Evolutionary conservation across 768 basidiomycete species (phyloP).

Genomic region (Leccinum sublutescens): DNA sequence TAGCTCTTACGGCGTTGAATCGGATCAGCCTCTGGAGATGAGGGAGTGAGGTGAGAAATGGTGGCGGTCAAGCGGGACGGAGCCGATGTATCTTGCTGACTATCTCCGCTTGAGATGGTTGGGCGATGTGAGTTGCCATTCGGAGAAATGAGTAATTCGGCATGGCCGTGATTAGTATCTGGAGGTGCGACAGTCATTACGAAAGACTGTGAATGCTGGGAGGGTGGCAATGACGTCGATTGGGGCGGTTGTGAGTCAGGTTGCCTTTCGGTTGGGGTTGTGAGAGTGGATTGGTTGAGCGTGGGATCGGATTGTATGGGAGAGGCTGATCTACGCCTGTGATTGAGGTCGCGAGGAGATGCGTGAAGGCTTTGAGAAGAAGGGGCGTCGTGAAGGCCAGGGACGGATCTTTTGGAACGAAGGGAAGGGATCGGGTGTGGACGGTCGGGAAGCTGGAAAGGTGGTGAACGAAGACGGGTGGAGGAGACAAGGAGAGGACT

Average conservation of each 20-base stretch:
- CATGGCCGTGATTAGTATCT: constrained; percentile 11
- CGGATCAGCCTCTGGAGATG: constrained; percentile 14
- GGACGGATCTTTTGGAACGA: constrained; percentile 22
- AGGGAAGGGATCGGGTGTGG: constrained; percentile 10
- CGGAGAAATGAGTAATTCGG: constrained; percentile 9
- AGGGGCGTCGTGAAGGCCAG: constrained; percentile 25
- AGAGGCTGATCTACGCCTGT: constrained; percentile 12
- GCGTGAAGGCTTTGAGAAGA: constrained; percentile 22
- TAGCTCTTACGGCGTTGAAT: constrained; percentile 41
- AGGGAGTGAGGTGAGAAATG: constrained; percentile 23
- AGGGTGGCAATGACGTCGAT: constrained; percentile 17
- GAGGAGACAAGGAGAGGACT: constrained; percentile 18
- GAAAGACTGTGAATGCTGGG: constrained; percentile 36
- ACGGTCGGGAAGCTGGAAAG: constrained; percentile 11
- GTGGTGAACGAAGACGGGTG: neutral
- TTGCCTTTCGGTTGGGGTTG: constrained; percentile 21
- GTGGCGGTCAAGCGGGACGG: constrained; percentile 8
- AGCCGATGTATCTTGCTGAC: constrained; percentile 16
- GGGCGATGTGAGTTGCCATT: constrained; percentile 1
- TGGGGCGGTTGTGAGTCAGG: constrained; percentile 7
- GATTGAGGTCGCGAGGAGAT: constrained; percentile 13
- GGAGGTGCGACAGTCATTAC: constrained; percentile 47
- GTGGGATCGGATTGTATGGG: constrained; percentile 12
- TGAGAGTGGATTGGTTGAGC: constrained; percentile 2
- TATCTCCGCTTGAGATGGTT: neutral